Evolutionary conservation across 2,329 filamentous ascomycete genomes (phyloP), one percentile per base, ranked within the genome.

Genomic region (Aspergillus aculeatus): DNA sequence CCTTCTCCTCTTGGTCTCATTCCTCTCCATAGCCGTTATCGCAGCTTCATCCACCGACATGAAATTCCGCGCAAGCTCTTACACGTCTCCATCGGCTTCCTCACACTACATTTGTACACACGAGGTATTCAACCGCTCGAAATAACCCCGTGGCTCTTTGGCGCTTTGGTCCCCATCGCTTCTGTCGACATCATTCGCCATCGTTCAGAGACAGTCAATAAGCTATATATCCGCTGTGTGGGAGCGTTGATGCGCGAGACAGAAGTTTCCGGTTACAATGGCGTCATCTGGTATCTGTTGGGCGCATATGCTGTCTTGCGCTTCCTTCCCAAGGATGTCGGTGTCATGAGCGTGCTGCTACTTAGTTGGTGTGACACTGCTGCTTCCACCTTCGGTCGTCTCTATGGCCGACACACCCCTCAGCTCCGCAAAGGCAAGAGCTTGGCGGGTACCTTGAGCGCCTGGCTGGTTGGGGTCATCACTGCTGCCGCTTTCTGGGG

Each of bases 331-430:
- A 99, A 98, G 79, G 95, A 99, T 69, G 85, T 99, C 24, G 92
- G 89, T 7, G 89, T 96, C 52, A 89, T 98, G 81, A 88, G 90
- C 62, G 89, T 98, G 48, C 81, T 99, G 69, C 84, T 99, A 47
- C 85, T 99, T 24, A 96, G 91, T 72, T 99, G 95, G 95, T 99
- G 95, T 77, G 95, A 99, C 75, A 98, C 95, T 1, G 95, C 95
- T 38, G 95, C 95, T 54, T 95, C 90, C 73, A 99, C 95, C 0
- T 93, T 99, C 71, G 95, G 95, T 56, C 86, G 95, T 57, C 81
- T 94, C 14, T 98, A 91, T 78, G 95, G 95, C 47, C 86, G 89
- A 63, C 93, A 97, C 73, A 99, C 95, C 2, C 91, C 91, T 41
- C 85, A 89, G 55, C 84, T 99, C 57, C 86, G 95, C 62, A 84